Evolutionary conservation across 371 early-diverging fungal genomes (phyloP).

Genomic region (Mortierella sp.): DNA sequence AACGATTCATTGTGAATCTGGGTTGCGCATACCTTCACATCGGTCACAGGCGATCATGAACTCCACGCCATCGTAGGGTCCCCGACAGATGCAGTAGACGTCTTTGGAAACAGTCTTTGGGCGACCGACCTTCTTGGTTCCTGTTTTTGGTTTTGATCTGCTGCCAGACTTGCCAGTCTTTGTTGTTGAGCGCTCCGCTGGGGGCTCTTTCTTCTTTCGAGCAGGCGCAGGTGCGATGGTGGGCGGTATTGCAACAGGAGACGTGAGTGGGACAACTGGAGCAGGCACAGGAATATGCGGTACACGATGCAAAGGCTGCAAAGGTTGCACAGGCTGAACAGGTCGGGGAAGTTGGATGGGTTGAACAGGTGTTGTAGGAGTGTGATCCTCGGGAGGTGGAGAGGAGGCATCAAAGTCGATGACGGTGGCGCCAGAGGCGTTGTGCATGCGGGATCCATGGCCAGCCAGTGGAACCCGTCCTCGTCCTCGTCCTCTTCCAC

Average conservation of each 20-base stretch:
- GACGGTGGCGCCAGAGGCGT: constrained; percentile 25
- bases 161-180: constrained; percentile 21
- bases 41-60: constrained; percentile 58
- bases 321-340: neutral
- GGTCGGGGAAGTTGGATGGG: neutral
- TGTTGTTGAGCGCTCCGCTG: constrained; percentile 9
- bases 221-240: neutral
- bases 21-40: constrained; percentile 51
- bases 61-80: constrained; percentile 61
- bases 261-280: neutral
- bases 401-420: constrained; percentile 43
- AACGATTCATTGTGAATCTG: neutral
- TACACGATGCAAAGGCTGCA: neutral
- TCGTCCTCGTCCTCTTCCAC: constrained; percentile 42
- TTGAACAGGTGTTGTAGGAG: neutral
- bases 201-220: constrained; percentile 20
- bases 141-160: constrained; percentile 37
- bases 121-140: constrained; percentile 46
- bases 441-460: constrained; percentile 35
- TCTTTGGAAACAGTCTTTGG: constrained; percentile 50
- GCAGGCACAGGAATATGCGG: neutral
- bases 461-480: constrained; percentile 35
- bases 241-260: neutral
- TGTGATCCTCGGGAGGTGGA: neutral
- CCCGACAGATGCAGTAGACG: constrained; percentile 69